phyloP scores from a whole-genome alignment of 257 asterid genomes.

The Petunia secreta region DNA sequence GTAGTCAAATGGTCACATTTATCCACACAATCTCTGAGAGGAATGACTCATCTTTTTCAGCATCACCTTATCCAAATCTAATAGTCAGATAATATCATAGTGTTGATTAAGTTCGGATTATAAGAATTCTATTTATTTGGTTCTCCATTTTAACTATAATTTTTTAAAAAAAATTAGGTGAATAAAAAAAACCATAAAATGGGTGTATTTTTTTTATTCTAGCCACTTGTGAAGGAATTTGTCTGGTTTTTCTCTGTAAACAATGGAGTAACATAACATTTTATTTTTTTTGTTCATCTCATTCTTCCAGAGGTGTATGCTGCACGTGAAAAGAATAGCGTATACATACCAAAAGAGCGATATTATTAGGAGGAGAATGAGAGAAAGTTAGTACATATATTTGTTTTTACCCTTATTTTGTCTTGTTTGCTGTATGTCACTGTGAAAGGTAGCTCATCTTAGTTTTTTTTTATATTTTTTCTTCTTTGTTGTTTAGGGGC shows the following conservation, averaged over 20 bases:
- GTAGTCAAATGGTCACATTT: background rate
- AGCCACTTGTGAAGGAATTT: conserved; percentile 46
- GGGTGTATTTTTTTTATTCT: conserved; percentile 78
- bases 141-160: background rate
- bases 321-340: conserved; percentile 78
- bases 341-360: conserved; percentile 81
- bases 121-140: background rate
- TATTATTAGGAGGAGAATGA: conserved; percentile 83
- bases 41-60: background rate
- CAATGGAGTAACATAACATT: background rate
- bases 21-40: background rate
- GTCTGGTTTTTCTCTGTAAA: too few species aligned
- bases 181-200: conserved; percentile 60
- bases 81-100: background rate
- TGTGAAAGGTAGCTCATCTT: background rate
- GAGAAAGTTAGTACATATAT: conserved; percentile 26
- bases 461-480: background rate
- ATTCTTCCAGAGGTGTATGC: conserved; percentile 70
- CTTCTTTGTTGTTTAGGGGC: background rate
- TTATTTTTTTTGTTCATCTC: background rate
- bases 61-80: conserved; percentile 3
- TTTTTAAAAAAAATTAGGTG: conserved; percentile 44
- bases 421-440: background rate
- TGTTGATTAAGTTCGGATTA: background rate
- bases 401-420: conserved; percentile 3